Conservation (phyloP, 208 protist species). For the Porcisia deanei region DNA sequence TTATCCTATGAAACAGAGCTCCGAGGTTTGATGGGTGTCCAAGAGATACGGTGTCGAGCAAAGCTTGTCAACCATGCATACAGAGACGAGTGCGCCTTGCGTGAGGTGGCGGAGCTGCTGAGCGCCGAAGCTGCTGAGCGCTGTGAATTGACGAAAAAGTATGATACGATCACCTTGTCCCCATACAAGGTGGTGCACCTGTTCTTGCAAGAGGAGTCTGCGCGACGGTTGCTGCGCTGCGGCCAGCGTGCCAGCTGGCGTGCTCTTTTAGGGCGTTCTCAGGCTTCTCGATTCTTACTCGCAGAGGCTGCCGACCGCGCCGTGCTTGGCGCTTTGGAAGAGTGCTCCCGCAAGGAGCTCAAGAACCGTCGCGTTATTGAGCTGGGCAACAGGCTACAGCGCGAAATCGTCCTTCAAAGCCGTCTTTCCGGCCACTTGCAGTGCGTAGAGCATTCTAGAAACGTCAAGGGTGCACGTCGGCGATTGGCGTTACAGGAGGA, state of each 20-base stretch:
- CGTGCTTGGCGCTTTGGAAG: constrained; percentile 15
- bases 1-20: constrained; percentile 50
- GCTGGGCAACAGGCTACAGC: constrained; percentile 43
- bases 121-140: constrained; percentile 38
- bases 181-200: constrained; percentile 20
- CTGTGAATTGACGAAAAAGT: constrained; percentile 1
- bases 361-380: constrained; percentile 46
- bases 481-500: constrained; percentile 23
- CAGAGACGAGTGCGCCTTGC: constrained; percentile 44
- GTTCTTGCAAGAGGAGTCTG: constrained; percentile 29
- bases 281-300: constrained; percentile 1
- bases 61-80: constrained; percentile 48
- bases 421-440: constrained; percentile 19
- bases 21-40: constrained; percentile 42
- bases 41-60: constrained; percentile 52
- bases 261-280: background rate
- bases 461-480: constrained; percentile 8
- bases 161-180: background rate
- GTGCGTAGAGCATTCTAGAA: constrained; percentile 16
- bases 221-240: constrained; percentile 20
- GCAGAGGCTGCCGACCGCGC: constrained; percentile 14
- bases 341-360: constrained; percentile 31
- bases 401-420: constrained; percentile 17
- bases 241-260: constrained; percentile 3
- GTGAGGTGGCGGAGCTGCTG: constrained; percentile 37